Evolutionary conservation across 2,329 filamentous ascomycete genomes (phyloP).

Genomic region (Tolypocladium tropicale): DNA sequence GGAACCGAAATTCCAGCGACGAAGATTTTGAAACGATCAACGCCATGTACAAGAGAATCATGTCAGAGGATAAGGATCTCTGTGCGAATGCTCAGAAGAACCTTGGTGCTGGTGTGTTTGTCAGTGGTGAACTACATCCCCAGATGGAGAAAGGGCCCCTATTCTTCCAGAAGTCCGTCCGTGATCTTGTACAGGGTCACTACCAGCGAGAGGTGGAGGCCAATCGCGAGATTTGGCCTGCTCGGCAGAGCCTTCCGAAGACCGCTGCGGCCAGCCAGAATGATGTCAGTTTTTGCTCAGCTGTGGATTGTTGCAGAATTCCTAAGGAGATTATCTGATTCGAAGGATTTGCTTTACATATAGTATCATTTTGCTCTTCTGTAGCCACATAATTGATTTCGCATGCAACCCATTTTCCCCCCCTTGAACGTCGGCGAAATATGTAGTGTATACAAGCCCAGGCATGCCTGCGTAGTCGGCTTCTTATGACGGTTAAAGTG

Average conservation of each 20-base stretch:
- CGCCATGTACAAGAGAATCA: constrained; percentile 52
- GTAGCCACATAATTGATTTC: no score
- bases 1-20: constrained; percentile 49
- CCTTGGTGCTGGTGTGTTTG: constrained; percentile 49
- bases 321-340: neutral
- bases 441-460: no score
- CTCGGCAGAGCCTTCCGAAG: constrained; percentile 24
- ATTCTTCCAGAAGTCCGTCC: constrained; percentile 43
- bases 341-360: neutral
- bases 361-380: neutral
- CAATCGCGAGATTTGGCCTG: constrained; percentile 42
- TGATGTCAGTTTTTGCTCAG: constrained; percentile 22
- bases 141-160: constrained; percentile 48
- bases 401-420: no score
- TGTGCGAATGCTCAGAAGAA: constrained; percentile 51
- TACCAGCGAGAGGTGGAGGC: constrained; percentile 32
- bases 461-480: neutral
- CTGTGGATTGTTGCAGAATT: constrained; percentile 21
- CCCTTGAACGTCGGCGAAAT: no score
- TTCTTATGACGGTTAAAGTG: neutral
- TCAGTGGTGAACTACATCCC: constrained; percentile 54
- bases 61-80: constrained; percentile 54
- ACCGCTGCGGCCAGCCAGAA: constrained; percentile 13
- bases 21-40: constrained; percentile 47
- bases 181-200: constrained; percentile 37